phyloP scores from a whole-genome alignment of 2,329 filamentous ascomycete genomes.

The Colletotrichum cereale region DNA sequence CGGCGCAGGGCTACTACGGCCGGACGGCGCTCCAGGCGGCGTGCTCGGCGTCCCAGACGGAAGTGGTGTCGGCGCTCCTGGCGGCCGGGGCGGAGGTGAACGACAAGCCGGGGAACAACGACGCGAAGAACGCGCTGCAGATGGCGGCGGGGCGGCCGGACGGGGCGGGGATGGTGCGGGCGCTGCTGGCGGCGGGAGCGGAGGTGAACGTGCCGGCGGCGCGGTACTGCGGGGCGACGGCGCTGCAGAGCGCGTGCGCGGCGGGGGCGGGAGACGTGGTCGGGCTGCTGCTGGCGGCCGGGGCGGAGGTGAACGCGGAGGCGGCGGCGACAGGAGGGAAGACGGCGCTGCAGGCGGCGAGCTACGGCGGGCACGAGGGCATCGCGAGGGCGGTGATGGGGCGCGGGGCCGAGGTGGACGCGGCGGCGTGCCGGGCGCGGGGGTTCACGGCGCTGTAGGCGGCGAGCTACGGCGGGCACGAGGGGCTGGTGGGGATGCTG shows the following conservation, averaged over 20 bases:
- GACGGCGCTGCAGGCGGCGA: constrained; percentile 45
- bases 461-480: constrained; percentile 50
- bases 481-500: constrained; percentile 46
- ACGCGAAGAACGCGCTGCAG: constrained; percentile 54
- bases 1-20: constrained; percentile 50
- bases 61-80: constrained; percentile 47
- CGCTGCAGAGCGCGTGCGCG: constrained; percentile 53
- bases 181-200: constrained; percentile 47
- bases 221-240: constrained; percentile 53
- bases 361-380: constrained; percentile 15
- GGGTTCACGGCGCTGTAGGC: constrained; percentile 51
- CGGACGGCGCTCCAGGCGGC: constrained; percentile 54
- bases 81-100: constrained; percentile 50
- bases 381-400: constrained; percentile 38
- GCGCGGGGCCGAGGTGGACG: constrained; percentile 40
- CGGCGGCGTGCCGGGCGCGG: constrained; percentile 38
- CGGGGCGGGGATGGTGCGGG: constrained; percentile 42
- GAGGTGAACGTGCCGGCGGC: constrained; percentile 46
- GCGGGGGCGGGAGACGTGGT: constrained; percentile 45
- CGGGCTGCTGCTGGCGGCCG: constrained; percentile 46
- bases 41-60: constrained; percentile 45
- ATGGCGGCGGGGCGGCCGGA: constrained; percentile 49
- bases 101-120: constrained; percentile 50
- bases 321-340: constrained; percentile 39
- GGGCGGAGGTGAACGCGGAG: constrained; percentile 50